Evolutionary conservation across 148 eudicot species (phyloP), one percentile per base, ranked within the genome.

Genomic region (Salicornia ramosissima): DNA sequence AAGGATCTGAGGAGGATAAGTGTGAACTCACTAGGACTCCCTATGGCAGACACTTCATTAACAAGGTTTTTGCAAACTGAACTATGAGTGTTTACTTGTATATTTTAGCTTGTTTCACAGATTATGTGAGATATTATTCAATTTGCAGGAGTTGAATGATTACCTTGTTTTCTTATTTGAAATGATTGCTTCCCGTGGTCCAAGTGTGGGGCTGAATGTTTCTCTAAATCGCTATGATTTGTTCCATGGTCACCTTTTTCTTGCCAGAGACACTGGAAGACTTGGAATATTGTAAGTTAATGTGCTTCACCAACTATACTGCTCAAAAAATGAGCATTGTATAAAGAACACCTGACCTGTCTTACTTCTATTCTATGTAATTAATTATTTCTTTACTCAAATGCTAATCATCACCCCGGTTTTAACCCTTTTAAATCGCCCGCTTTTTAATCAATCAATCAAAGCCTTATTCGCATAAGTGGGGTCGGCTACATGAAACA

Each of bases 11-110:
- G 64, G 80, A 83, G 69, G 40, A 71, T 42, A 81, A 83, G 64
- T 94, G 99, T 77, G 82, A 88, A 79, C 96, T 94, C 36, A 94
- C 99, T 10, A 88, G 99, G 82, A 84, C 89, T 68, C 96, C 99
- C 9, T 94, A 90, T 78, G 99, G 99, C 31, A 74, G 97, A 79
- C 87, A 59, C 31, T 94, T 94, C 76, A 85, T 94, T n/a, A 85
- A 83, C 77, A 85, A 94, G 90, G 99, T 94, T 73, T 67, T 83
- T 40, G 42, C 74, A 42, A 45, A 61, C 7, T 34, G 36, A 49
- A 15, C 45, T 69, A 61, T n/a, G 10, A 11, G 28, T 65, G 31
- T 64, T 31, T n/a, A 26, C 25, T 12, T 2, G 15, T 58, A 16
- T 50, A 33, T 15, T 33, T 33, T 53, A n/a, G 30, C 18, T 16